A percentile compares a stretch with the other conserved stretches of the same genome.
Evolutionary conservation across 2,329 filamentous ascomycete species (phyloP).

Genomic region (Whalleya microplaca): DNA sequence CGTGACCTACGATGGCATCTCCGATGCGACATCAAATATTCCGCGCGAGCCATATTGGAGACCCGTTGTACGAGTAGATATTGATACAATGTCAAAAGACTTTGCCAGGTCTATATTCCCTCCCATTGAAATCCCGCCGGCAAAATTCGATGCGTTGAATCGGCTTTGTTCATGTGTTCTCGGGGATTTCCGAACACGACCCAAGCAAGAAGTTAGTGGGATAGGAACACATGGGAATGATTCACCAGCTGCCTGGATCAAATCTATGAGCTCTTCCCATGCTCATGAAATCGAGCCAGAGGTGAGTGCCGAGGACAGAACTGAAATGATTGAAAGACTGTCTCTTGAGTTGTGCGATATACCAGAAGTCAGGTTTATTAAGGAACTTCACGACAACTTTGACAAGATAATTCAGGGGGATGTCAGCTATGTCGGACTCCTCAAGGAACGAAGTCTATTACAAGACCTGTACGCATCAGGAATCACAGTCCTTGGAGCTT

Average conservation of each 20-base stretch:
- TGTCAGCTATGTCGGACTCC: constrained; percentile 8
- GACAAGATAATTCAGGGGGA: constrained; percentile 1
- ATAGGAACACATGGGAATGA: constrained; percentile 3
- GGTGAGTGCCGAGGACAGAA: neutral
- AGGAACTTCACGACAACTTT: constrained; percentile 9
- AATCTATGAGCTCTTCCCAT: neutral
- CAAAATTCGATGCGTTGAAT: neutral
- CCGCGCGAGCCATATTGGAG: constrained; percentile 11
- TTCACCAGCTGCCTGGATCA: constrained; percentile 7
- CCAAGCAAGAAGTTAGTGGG: neutral
- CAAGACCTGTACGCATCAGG: constrained; percentile 3
- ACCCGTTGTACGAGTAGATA: constrained; percentile 1
- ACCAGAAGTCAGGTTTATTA: constrained; percentile 7
- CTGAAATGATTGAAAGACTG: neutral
- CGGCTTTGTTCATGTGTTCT: constrained; percentile 4
- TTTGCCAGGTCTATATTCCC: constrained; percentile 8
- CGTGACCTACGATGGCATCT: constrained; percentile 5
- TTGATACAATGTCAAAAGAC: constrained; percentile 3
- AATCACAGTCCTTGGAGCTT: neutral
- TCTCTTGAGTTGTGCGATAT: constrained; percentile 1
- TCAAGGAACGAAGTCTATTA: constrained; percentile 3
- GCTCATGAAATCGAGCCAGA: neutral
- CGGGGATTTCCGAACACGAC: neutral
- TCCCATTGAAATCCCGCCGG: neutral
- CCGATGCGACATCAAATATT: neutral